phyloP scores from a whole-genome alignment of 2,329 filamentous ascomycete genomes.

The Zymoseptoria crescenta region DNA sequence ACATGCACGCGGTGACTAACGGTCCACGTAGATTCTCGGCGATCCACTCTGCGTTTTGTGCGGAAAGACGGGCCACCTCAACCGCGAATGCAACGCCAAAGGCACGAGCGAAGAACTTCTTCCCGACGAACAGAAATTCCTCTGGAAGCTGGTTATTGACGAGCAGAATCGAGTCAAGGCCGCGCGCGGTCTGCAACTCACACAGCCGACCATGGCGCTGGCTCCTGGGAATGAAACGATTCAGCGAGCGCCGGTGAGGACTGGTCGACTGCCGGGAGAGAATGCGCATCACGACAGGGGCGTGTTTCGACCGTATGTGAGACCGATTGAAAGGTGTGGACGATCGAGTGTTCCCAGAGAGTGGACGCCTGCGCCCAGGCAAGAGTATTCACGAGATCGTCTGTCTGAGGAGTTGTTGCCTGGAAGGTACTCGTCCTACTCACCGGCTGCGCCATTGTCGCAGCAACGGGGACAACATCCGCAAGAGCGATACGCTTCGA shows the following conservation, averaged over 20 bases:
- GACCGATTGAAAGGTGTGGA: background rate
- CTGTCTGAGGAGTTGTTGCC: background rate
- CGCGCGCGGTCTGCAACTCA: slow-evolving; percentile 3
- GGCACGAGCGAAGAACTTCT: slow-evolving; percentile 7
- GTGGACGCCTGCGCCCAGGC: background rate
- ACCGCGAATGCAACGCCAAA: background rate
- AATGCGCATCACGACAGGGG: background rate
- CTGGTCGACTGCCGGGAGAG: background rate
- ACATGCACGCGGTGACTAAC: background rate
- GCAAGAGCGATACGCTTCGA: background rate
- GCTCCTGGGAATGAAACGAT: background rate
- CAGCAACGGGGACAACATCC: background rate
- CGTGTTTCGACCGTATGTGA: background rate
- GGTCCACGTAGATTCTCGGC: slow-evolving; percentile 4
- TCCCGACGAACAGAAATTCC: slow-evolving; percentile 7
- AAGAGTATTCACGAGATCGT: background rate
- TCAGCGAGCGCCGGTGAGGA: background rate
- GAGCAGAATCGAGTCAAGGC: slow-evolving; percentile 12
- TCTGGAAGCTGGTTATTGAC: slow-evolving; percentile 8
- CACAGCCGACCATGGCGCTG: background rate
- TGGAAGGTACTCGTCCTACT: background rate
- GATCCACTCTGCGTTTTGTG: slow-evolving; percentile 16
- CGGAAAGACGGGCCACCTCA: slow-evolving; percentile 15
- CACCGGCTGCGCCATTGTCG: background rate
- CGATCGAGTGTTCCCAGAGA: background rate